Conservation (phyloP, 495 filamentous ascomycete species). For the Xylaria sp. region DNA sequence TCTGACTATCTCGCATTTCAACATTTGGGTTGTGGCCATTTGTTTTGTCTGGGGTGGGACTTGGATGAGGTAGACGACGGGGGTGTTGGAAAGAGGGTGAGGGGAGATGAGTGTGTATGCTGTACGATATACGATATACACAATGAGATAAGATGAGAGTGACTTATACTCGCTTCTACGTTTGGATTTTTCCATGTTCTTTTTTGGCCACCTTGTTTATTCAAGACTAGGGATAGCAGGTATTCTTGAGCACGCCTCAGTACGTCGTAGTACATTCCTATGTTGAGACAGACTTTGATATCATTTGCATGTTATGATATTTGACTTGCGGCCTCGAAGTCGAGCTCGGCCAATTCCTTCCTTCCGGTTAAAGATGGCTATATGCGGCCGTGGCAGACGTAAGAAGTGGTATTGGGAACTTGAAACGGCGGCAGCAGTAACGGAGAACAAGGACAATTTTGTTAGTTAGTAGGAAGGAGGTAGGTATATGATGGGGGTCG, state of each 20-base stretch:
- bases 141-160: background rate
- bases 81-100: background rate
- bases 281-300: too few relatives aligned
- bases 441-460: background rate
- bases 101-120: conserved; percentile 13
- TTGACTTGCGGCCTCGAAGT: background rate
- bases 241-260: too few relatives aligned
- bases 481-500: background rate
- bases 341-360: background rate
- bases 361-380: background rate
- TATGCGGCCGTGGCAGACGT: background rate
- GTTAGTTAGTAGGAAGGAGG: background rate
- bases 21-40: background rate
- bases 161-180: background rate
- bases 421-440: background rate
- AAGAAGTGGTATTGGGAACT: background rate
- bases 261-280: too few relatives aligned
- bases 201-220: background rate
- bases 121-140: conserved; percentile 11
- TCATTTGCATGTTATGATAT: too few relatives aligned
- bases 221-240: too few relatives aligned
- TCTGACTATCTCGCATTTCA: background rate
- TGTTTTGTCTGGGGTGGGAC: background rate
- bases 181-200: background rate
- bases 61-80: background rate